Conservation (phyloP, 2,329 filamentous ascomycete species). For the Triangularia setosa region DNA sequence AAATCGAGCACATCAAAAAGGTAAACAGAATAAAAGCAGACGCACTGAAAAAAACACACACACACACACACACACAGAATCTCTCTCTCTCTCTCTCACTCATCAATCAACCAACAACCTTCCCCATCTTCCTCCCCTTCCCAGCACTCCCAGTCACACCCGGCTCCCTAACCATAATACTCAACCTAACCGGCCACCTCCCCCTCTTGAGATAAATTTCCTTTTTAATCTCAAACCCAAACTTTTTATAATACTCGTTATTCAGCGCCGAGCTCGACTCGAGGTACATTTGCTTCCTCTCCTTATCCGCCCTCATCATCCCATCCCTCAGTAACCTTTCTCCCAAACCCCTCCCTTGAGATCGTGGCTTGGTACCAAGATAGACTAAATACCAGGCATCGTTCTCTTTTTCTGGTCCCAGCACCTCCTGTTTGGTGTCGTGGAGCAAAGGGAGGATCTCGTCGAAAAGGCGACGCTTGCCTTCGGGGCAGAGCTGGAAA, state of each 20-base stretch:
- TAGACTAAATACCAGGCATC: conserved; percentile 81
- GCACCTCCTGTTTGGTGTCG: conserved; percentile 64
- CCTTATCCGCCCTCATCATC: conserved; percentile 62
- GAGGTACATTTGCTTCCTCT: conserved; percentile 68
- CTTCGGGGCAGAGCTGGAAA: conserved; percentile 70
- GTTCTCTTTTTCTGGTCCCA: conserved; percentile 59
- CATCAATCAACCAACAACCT: neutral
- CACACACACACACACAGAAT: no score
- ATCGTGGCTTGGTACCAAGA: conserved; percentile 68
- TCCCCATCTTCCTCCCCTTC: conserved; percentile 7
- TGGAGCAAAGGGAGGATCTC: conserved; percentile 75
- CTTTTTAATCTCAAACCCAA: conserved; percentile 65
- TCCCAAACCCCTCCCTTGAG: conserved; percentile 69
- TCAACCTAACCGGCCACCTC: conserved; percentile 57
- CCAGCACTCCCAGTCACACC: neutral
- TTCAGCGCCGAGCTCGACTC: conserved; percentile 71
- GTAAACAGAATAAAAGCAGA: conserved; percentile 1
- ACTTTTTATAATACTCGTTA: conserved; percentile 67
- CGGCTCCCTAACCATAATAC: conserved; percentile 83
- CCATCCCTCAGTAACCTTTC: conserved; percentile 68
- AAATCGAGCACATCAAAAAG: neutral
- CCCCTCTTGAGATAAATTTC: conserved; percentile 61
- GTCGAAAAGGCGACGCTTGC: conserved; percentile 67
- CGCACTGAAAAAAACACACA: no score
- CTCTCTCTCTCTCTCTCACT: neutral